Percentiles rank a stretch among this genome's conserved stretches.
Conservation (phyloP, 495 filamentous ascomycete species). For the Aspergillus avenaceus region DNA sequence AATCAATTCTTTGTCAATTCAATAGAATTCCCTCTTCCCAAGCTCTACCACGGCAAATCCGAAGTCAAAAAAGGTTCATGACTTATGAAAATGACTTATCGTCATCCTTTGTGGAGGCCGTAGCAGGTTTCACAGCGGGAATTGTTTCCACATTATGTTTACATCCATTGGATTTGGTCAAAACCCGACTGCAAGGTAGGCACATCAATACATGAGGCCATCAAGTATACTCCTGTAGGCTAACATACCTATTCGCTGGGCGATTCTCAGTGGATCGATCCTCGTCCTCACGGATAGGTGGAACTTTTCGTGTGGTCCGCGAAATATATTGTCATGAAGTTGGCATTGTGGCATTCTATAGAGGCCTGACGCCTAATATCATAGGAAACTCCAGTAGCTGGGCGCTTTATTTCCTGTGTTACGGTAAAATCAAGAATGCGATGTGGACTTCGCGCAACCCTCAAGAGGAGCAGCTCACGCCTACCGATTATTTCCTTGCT, state of each 20-base stretch:
- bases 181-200: conserved; percentile 88
- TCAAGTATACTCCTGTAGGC: neutral
- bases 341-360: conserved; percentile 67
- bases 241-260: neutral
- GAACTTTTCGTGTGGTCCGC: conserved; percentile 51
- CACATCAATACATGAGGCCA: neutral
- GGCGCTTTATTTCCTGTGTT: conserved; percentile 85
- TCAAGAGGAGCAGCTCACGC: conserved; percentile 42
- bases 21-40: neutral
- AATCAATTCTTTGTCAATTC: neutral
- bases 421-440: conserved; percentile 53
- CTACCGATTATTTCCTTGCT: conserved; percentile 77
- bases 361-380: conserved; percentile 84
- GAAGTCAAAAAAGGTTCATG: conserved; percentile 32
- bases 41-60: neutral
- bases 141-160: conserved; percentile 69
- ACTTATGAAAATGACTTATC: conserved; percentile 53
- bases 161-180: conserved; percentile 85
- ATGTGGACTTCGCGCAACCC: conserved; percentile 23
- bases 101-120: conserved; percentile 77
- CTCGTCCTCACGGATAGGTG: conserved; percentile 41
- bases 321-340: conserved; percentile 55
- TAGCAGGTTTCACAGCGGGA: conserved; percentile 88
- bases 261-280: conserved; percentile 38
- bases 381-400: conserved; percentile 87